phyloP scores from a whole-genome alignment of 495 filamentous ascomycete species.

The Parmelia sp. region DNA sequence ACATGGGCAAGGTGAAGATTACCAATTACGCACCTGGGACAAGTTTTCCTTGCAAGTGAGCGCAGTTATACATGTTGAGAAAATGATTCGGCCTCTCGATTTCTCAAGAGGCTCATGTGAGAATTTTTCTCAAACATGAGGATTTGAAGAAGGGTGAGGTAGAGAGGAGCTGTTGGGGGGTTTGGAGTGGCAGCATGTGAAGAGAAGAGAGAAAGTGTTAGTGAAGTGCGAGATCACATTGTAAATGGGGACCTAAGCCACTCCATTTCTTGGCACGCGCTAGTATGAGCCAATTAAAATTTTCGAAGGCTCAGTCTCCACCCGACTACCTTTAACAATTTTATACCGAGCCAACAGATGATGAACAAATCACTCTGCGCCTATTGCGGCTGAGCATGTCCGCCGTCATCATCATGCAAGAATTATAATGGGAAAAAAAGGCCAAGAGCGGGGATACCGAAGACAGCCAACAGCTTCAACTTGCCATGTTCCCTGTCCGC shows the following conservation, averaged over 20 bases:
- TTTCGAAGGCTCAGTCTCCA: neutral
- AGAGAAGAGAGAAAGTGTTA: neutral
- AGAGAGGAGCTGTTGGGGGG: neutral
- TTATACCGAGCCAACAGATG: neutral
- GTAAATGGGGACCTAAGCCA: neutral
- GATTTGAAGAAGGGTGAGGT: neutral
- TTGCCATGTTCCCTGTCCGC: neutral
- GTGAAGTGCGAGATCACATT: neutral
- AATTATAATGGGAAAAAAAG: neutral
- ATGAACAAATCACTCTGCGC: neutral
- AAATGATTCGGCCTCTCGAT: slow-evolving; percentile 22
- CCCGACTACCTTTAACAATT: neutral
- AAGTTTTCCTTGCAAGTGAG: slow-evolving; percentile 20
- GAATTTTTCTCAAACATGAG: slow-evolving; percentile 15
- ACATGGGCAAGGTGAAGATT: neutral
- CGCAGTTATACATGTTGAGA: slow-evolving; percentile 26
- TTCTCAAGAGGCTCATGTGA: slow-evolving; percentile 26
- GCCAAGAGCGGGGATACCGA: neutral
- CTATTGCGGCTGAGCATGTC: neutral
- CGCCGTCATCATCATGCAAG: neutral
- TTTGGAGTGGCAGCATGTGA: neutral
- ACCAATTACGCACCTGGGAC: slow-evolving; percentile 15
- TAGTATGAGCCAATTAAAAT: neutral
- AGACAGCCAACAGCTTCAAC: neutral
- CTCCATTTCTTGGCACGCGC: slow-evolving; percentile 2